Evolutionary conservation across 1,284 basidiomycete genomes (phyloP), one percentile per base, ranked within the genome.

Genomic region (Pterulicium gracile): DNA sequence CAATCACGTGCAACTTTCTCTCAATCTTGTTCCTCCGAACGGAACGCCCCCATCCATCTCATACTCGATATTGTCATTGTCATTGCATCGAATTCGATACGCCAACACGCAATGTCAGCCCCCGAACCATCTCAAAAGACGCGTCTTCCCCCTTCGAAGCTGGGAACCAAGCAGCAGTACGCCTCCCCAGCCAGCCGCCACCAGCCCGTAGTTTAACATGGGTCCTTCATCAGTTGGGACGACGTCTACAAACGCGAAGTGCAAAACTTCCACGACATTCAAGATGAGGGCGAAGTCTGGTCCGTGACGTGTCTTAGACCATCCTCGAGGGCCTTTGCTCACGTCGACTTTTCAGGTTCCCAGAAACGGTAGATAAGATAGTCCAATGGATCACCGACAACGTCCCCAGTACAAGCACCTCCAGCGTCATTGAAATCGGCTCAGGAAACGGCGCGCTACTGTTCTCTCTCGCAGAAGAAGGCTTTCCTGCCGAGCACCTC

Each of bases 241-340:
- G 54, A 67, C 44, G 75, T 82, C 5, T 88, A 87, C 58, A 66
- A 76, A 24, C 70, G 74, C 44, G 90, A 94, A 56, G 65, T 92
- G 15, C 61, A 62, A 40, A 88, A 85, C 56, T 94, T 89, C 53
- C 65, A 80, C 32, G 89, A 91, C 45, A 79, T 81, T 43, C 84
- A 87, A 10, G 88, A 94, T 60, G 88, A 92, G 59, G 90, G 91
- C 32, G 90, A 94, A 63, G 72, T 91, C 20, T 94, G 91, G 89
- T 88, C 50, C 27, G 66, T 55, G 2, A 45, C 10, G n/a, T 32
- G 10, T 32, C 27, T 32, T 32, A 10, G 27, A 32, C 7, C n/a
- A 32, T 32, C 7, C 27, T 32, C 27, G n/a, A 10, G n/a, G 27
- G n/a, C n/a, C n/a, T n/a, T n/a, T 93, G 88, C 77, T 15, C 10